Conservation (phyloP, 108 stramenopile genomes). For the Skeletonema costatum region DNA sequence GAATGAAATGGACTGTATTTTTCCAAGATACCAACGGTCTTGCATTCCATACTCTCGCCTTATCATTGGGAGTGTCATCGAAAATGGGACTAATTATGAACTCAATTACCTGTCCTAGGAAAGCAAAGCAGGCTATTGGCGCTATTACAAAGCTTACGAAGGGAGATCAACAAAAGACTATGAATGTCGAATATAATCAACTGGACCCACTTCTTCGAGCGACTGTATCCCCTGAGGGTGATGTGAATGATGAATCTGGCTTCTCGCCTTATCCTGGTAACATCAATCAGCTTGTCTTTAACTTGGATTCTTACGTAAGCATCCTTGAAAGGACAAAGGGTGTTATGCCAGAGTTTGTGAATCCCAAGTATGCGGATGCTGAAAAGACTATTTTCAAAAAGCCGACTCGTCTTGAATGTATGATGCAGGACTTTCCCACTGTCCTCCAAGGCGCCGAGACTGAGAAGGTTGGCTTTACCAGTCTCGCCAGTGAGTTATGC, state of each 20-base stretch:
- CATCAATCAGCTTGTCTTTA: constrained; percentile 96
- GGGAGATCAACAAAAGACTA: constrained; percentile 49
- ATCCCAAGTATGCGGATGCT: constrained; percentile 97
- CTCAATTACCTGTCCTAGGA: constrained; percentile 93
- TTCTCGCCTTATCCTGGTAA: constrained; percentile 98
- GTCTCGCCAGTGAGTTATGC: constrained; percentile 83
- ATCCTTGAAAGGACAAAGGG: constrained; percentile 87
- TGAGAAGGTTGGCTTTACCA: constrained; percentile 95
- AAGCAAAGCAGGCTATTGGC: constrained; percentile 97
- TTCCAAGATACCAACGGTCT: constrained; percentile 99
- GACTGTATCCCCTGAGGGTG: constrained; percentile 84
- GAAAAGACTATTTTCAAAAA: constrained; percentile 95
- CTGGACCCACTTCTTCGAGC: constrained; percentile 95
- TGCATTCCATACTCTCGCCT: constrained; percentile 90
- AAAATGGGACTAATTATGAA: constrained; percentile 92
- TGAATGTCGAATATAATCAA: constrained; percentile 99
- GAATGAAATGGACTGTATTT: constrained; percentile 91
- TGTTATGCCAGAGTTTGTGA: constrained; percentile 98
- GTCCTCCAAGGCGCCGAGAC: constrained; percentile 63
- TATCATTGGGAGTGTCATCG: constrained; percentile 91
- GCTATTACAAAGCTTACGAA: constrained; percentile 92
- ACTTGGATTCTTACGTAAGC: constrained; percentile 80
- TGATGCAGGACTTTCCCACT: constrained; percentile 99
- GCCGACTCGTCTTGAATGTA: constrained; percentile 99
- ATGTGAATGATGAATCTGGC: constrained; percentile 94